phyloP scores from a whole-genome alignment of 495 filamentous ascomycete species.

The Aspergillus bridgeri region DNA sequence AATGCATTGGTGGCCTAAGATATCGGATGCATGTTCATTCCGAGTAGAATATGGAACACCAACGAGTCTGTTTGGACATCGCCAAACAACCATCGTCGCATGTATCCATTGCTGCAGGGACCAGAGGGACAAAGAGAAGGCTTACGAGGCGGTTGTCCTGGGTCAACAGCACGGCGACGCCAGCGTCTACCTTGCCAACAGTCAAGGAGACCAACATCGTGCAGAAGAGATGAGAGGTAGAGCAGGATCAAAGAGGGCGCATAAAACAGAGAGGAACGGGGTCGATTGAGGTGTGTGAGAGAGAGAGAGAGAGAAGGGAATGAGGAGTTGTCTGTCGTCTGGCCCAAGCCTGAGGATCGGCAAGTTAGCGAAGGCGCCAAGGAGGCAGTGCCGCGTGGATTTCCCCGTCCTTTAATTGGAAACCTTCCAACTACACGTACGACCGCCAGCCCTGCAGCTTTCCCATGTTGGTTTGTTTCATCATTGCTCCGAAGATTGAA shows the following conservation, averaged over 20 bases:
- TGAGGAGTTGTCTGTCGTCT: slow-evolving; percentile 4
- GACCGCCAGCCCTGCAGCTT: neutral
- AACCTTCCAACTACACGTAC: neutral
- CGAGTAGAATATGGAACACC: neutral
- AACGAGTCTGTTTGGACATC: neutral
- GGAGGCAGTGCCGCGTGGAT: slow-evolving; percentile 16
- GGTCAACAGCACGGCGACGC: slow-evolving; percentile 93
- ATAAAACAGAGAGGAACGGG: neutral
- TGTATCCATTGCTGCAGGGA: slow-evolving; percentile 8
- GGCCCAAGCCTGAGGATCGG: slow-evolving; percentile 15
- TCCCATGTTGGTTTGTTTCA: neutral
- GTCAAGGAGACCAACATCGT: slow-evolving; percentile 94
- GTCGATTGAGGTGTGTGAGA: too few relatives aligned
- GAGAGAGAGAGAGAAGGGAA: slow-evolving; percentile 1
- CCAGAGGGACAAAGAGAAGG: slow-evolving; percentile 15
- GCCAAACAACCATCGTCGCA: neutral
- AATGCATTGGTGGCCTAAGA: neutral
- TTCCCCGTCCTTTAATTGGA: neutral
- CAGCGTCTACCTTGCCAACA: slow-evolving; percentile 98
- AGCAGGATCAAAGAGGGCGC: slow-evolving; percentile 5
- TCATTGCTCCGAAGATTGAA: neutral
- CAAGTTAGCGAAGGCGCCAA: slow-evolving; percentile 20
- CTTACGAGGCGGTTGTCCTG: slow-evolving; percentile 94
- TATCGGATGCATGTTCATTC: neutral
- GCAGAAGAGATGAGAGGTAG: slow-evolving; percentile 8